Evolutionary conservation across 1,139 yeast genomes (phyloP), one percentile per base, ranked within the genome.

Genomic region (Candida sp.): DNA sequence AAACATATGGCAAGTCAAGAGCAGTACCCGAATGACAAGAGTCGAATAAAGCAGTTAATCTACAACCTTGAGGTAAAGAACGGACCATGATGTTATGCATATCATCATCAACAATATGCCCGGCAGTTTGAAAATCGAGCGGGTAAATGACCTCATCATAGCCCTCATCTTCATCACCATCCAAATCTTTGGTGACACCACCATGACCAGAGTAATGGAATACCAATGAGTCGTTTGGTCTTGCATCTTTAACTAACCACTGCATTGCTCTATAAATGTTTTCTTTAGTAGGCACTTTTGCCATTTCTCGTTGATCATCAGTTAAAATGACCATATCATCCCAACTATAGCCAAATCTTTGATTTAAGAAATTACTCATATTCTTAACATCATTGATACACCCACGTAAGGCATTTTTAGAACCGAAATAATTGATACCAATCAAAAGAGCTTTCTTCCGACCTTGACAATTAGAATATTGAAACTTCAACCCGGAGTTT

Each of bases 151-250:
- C 88, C 58, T 89, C 96, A 61, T 91, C 97, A 54, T 64, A 77
- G 0, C 97, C 97, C 56, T 83, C 88, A 21, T 83, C 93, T 62
- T 91, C 98, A 60, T 90, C 97, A 15, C 97, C 97, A 57, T 87
- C 87, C 40, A 70, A 58, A 62, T 91, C 97, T 45, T 75, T 68
- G 8, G 87, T 81, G 52, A 82, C 83, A 8, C 97, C 96, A 32
- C 98, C 98, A 61, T 91, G 97, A 6, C 97, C 97, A 0, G 96
- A 87, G 61, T 86, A 90, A 62, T 89, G 96, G 74, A 90, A 82
- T 50, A 89, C 84, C 46, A 83, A 65, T 22, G 87, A 80, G 68
- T 91, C 95, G 56, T 90, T 88, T n/a, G 96, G 89, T 49, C 75
- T 71, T 0, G 97, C 97, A 49, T 77, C 91, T 35, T 69, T 70